Evolutionary conservation across 192 early-diverging fungal genomes (phyloP), one percentile per base, ranked within the genome.

Genomic region (Coemansia sp.): DNA sequence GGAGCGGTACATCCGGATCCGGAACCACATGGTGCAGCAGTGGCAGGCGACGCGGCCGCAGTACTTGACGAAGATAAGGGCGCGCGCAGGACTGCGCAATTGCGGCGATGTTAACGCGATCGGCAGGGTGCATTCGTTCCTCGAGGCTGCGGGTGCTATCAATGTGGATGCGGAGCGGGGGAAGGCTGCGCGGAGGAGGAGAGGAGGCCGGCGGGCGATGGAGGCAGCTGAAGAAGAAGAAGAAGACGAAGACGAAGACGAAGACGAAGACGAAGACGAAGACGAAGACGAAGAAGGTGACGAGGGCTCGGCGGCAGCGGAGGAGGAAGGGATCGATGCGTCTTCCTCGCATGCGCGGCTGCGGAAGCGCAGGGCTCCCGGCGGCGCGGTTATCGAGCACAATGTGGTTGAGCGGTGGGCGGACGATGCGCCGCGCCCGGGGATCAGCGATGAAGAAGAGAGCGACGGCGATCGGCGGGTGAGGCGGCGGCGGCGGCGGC

Each of bases 61-160:
- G 36, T 96, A 96, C 61, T 73, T 97, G 54, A 93, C 94, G 5
- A 97, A 96, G 71, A 93, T 92, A 36, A 86, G 83, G 39, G 88
- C 88, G 3, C 84, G 95, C 22, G 86, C 85, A 1, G 91, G 89
- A 0, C 73, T 98, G 16, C 84, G 69, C 32, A 90, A 94, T 74
- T 94, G 93, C 67, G 92, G 94, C 22, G 95, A 98, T 61, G 95
- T 98, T 19, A 95, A 98, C 70, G 94, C 94, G 7, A 95, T 98
- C 22, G 87, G 90, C 2, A 80, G 95, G 5, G 89, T 98, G 39
- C 94, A 96, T 69, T 63, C 84, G 16, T 98, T 90, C 79, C 79
- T 98, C 21, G 95, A 98, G 65, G 70, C 62, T 11, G 76, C 88
- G 32, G 88, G 89, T 9, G 87, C 85, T 7, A 96, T 98, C 73